Evolutionary conservation across 176 grass and related monocot genomes (phyloP).

Genomic region (Hordeum vulgare): DNA sequence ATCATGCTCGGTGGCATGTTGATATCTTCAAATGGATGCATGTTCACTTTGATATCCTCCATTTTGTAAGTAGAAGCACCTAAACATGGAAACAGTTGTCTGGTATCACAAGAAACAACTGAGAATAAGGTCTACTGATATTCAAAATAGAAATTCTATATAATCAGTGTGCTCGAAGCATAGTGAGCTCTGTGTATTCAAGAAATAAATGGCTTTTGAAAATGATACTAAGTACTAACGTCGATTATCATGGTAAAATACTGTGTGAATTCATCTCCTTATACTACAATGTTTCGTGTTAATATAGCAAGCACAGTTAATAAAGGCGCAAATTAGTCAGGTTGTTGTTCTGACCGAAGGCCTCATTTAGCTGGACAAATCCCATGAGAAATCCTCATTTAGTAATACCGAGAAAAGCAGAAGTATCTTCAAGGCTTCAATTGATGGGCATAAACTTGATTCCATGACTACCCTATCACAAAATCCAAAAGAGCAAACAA

Average conservation of each 20-base stretch:
- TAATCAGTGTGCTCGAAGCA: no score
- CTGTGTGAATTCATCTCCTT: no score
- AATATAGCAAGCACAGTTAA: background rate
- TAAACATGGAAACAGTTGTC: background rate
- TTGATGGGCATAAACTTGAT: background rate
- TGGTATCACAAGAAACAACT: background rate
- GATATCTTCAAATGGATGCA: background rate
- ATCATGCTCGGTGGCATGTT: no score
- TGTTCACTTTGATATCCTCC: background rate
- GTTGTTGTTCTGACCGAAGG: background rate
- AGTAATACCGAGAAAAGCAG: background rate
- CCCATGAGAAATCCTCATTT: background rate
- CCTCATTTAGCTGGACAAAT: background rate
- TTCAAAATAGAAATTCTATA: background rate
- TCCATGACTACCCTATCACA: background rate
- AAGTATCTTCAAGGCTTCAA: background rate
- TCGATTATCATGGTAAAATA: no score
- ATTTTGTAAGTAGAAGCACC: no score
- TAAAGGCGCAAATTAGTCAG: background rate
- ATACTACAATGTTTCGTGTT: background rate
- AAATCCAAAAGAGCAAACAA: constrained; percentile 4
- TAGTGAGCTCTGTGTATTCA: background rate
- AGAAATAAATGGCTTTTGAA: background rate
- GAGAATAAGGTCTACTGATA: background rate
- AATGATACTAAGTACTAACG: no score